Conservation (phyloP, 2,329 filamentous ascomycete genomes). For the Pseudocercospora eumusae region DNA sequence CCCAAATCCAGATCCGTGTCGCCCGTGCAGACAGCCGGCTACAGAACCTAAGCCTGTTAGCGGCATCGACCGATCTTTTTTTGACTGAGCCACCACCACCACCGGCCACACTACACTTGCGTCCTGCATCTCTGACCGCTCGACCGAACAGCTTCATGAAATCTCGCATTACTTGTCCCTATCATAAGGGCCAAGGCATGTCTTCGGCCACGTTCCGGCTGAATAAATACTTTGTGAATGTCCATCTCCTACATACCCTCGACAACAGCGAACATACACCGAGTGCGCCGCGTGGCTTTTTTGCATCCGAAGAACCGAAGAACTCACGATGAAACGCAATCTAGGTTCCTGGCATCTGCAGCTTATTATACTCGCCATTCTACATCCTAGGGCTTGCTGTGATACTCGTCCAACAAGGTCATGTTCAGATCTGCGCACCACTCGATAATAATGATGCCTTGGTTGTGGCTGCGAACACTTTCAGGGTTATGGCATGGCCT, state of each 20-base stretch:
- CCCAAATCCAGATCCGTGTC: slow-evolving; percentile 17
- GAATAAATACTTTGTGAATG: not conserved
- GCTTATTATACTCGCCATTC: not conserved
- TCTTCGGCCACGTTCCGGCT: slow-evolving; percentile 3
- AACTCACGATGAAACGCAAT: not conserved
- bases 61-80: slow-evolving; percentile 13
- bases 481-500: not conserved
- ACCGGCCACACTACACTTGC: too few relatives aligned
- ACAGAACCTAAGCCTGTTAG: slow-evolving; percentile 1
- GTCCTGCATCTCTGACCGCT: not conserved
- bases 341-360: not conserved
- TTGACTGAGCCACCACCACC: not conserved
- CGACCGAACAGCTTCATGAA: not conserved
- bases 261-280: not conserved
- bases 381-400: not conserved
- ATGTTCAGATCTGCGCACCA: not conserved
- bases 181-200: not conserved
- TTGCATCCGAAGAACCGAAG: not conserved
- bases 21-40: slow-evolving; percentile 1
- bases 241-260: not conserved
- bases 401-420: not conserved
- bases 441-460: not conserved
- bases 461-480: not conserved
- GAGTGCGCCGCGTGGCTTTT: not conserved
- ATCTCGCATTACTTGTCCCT: too few relatives aligned